Evolutionary conservation across 257 asterid species (phyloP).

Genomic region (Solanum ahanhuiri): DNA sequence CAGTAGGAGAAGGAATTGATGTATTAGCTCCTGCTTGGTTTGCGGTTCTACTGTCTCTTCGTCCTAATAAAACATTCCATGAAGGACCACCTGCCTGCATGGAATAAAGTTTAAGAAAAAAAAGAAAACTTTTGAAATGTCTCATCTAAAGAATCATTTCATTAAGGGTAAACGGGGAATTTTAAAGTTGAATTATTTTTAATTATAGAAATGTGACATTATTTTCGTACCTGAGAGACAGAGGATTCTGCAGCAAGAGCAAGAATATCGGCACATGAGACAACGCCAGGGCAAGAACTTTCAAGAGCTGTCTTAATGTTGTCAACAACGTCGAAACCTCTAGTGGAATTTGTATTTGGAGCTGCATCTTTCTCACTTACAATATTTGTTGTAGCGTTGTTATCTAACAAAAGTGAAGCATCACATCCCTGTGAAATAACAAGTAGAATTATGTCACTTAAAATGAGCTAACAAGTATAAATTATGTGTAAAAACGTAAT

Average conservation of each 20-base stretch:
- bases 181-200: too few species aligned
- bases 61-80: conserved; percentile 47
- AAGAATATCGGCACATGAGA: conserved; percentile 59
- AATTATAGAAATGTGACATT: too few species aligned
- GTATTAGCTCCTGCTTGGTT: conserved; percentile 51
- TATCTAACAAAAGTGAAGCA: conserved; percentile 43
- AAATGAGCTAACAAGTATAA: not conserved
- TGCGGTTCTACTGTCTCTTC: conserved; percentile 52
- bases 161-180: accelerated
- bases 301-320: conserved; percentile 44
- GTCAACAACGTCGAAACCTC: conserved; percentile 55
- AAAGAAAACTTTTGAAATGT: too few species aligned
- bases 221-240: conserved; percentile 28
- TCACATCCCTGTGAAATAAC: conserved; percentile 44
- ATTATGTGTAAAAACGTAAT: not conserved
- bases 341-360: conserved; percentile 37
- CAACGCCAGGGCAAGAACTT: conserved; percentile 46
- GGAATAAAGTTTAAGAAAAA: not conserved
- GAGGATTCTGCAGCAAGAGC: conserved; percentile 50
- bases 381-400: conserved; percentile 20
- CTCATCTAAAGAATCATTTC: not conserved
- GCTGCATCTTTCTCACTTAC: conserved; percentile 47
- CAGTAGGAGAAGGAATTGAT: conserved; percentile 45
- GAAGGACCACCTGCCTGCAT: conserved; percentile 56
- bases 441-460: not conserved